Evolutionary conservation across 2,329 filamentous ascomycete genomes (phyloP).

Genomic region (Tolypocladium cylindrosporum): DNA sequence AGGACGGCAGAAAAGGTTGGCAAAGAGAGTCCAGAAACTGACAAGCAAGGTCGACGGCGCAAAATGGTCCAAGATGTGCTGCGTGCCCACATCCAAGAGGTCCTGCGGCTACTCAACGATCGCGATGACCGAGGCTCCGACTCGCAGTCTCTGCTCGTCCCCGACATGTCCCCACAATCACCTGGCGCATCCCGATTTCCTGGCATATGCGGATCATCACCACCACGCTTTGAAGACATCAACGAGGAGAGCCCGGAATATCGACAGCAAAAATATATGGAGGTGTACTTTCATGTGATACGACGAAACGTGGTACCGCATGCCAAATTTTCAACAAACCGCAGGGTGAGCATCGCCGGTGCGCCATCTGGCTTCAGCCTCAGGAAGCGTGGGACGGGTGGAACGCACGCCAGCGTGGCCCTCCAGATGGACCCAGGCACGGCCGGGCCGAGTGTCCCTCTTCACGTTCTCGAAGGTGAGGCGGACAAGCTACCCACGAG

Average conservation of each 20-base stretch:
- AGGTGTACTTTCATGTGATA: constrained; percentile 39
- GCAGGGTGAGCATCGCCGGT: constrained; percentile 5
- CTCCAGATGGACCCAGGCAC: neutral
- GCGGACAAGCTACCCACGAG: neutral
- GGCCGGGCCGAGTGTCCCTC: neutral
- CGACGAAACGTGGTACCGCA: constrained; percentile 27
- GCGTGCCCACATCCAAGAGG: constrained; percentile 38
- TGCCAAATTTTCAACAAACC: constrained; percentile 16
- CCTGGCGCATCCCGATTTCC: neutral
- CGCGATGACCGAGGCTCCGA: constrained; percentile 19
- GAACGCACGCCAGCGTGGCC: constrained; percentile 13
- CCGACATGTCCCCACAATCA: constrained; percentile 9
- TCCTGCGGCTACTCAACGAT: constrained; percentile 35
- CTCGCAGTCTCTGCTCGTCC: constrained; percentile 9
- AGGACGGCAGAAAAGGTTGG: neutral
- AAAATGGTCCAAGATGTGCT: constrained; percentile 34
- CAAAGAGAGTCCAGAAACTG: neutral
- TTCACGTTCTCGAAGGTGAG: neutral
- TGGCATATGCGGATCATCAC: constrained; percentile 2
- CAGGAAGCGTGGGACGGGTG: constrained; percentile 11
- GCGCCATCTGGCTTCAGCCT: constrained; percentile 11
- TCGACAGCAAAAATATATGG: constrained; percentile 39
- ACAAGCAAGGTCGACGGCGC: constrained; percentile 14
- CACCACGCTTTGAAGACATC: constrained; percentile 32
- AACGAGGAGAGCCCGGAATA: constrained; percentile 35